These are phyloP conservation scores for Kwoniella sp. DNA, from an alignment of 768 basidiomycete genomes.

Conservation along the genomic window DNA sequence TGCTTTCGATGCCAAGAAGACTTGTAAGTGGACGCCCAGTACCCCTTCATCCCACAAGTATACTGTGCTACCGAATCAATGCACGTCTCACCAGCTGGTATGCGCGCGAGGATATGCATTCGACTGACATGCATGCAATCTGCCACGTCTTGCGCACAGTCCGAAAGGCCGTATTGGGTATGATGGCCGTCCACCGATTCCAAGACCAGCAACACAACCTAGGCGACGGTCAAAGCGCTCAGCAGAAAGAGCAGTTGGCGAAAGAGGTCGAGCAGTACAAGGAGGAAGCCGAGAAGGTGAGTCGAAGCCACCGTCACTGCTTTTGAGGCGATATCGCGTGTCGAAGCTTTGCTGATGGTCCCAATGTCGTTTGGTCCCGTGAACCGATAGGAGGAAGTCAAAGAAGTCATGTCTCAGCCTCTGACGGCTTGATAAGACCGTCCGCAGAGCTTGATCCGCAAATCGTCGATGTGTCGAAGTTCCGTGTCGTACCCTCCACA, in stretches of 20 bases:
- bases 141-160: constrained; percentile 59
- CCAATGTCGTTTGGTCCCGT: too few relatives aligned
- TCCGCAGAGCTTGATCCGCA: too few relatives aligned
- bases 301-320: too few relatives aligned
- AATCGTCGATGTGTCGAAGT: too few relatives aligned
- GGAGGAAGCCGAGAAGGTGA: constrained; percentile 74
- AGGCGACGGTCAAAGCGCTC: constrained; percentile 56
- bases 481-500: too few relatives aligned
- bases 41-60: neutral
- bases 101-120: neutral
- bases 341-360: neutral
- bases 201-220: constrained; percentile 39
- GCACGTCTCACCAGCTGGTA: too few relatives aligned
- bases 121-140: neutral
- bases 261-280: constrained; percentile 71
- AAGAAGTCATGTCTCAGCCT: constrained; percentile 17
- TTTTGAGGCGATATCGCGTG: too few relatives aligned
- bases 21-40: constrained; percentile 65
- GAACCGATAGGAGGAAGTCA: constrained; percentile 15
- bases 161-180: constrained; percentile 82
- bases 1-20: constrained; percentile 82
- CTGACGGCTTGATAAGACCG: neutral
- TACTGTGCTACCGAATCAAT: neutral
- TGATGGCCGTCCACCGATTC: constrained; percentile 84
- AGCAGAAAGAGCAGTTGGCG: constrained; percentile 63